phyloP scores from a whole-genome alignment of 2,329 filamentous ascomycete species.

The Stagonosporopsis tanaceti region DNA sequence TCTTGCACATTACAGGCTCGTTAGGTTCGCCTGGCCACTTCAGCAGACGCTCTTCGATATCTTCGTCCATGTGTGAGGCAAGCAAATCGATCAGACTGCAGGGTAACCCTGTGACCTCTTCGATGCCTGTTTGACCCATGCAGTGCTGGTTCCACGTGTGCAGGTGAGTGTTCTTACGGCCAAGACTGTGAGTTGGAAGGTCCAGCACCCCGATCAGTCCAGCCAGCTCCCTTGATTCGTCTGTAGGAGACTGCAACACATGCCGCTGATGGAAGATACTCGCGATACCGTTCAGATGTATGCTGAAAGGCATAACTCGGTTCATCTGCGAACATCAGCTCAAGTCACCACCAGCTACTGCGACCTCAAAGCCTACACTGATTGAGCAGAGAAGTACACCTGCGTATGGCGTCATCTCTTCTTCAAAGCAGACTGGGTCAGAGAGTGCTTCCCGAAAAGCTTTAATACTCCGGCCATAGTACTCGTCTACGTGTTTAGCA shows the following conservation, averaged over 20 bases:
- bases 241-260: not conserved
- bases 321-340: conserved; percentile 11
- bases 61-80: conserved; percentile 4
- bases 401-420: conserved; percentile 16
- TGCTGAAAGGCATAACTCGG: conserved; percentile 19
- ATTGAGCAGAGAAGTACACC: conserved; percentile 12
- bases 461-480: conserved; percentile 17
- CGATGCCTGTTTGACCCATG: conserved; percentile 6
- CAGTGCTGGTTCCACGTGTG: conserved; percentile 17
- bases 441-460: conserved; percentile 11
- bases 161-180: conserved; percentile 8
- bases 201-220: conserved; percentile 15
- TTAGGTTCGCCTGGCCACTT: conserved; percentile 10
- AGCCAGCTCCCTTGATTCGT: conserved; percentile 12
- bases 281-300: conserved; percentile 18
- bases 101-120: conserved; percentile 12
- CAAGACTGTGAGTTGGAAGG: conserved; percentile 13
- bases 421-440: conserved; percentile 1
- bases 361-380: conserved; percentile 1
- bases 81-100: conserved; percentile 15
- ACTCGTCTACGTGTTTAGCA: conserved; percentile 8
- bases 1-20: conserved; percentile 12
- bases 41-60: conserved; percentile 11
- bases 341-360: not conserved
- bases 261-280: conserved; percentile 11